Conservation (phyloP, 2,329 filamentous ascomycete species). For the Arthrinium phaeospermum region DNA sequence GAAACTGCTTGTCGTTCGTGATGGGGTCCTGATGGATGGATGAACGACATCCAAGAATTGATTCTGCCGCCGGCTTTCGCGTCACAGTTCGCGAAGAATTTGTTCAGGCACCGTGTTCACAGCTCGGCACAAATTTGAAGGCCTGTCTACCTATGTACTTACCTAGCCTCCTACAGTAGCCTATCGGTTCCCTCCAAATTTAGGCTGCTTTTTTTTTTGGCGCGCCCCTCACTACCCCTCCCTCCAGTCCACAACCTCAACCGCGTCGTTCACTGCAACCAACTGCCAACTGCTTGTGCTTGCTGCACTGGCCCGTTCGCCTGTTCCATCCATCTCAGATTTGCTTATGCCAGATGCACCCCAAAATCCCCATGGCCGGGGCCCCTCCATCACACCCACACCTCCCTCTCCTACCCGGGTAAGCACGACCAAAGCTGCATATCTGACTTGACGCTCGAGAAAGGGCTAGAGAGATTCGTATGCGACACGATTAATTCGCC, state of each 20-base stretch:
- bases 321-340: neutral
- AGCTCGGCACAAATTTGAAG: neutral
- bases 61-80: neutral
- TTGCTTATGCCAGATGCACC: conserved; percentile 9
- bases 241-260: no score
- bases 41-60: neutral
- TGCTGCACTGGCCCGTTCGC: neutral
- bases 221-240: neutral
- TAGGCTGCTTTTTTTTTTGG: neutral
- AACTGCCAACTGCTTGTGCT: neutral
- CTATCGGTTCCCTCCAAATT: neutral
- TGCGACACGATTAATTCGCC: neutral
- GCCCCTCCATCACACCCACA: neutral
- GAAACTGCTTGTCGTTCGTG: neutral
- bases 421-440: neutral
- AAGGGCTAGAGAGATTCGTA: no score
- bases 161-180: no score
- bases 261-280: no score
- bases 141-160: no score
- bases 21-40: no score
- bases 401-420: neutral
- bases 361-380: neutral
- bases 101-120: conserved; percentile 9
- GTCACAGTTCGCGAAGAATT: conserved; percentile 15
- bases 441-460: no score